These are phyloP conservation scores for Dioszegia crocea DNA, from an alignment of 768 basidiomycete species.

Conservation along the genomic window DNA sequence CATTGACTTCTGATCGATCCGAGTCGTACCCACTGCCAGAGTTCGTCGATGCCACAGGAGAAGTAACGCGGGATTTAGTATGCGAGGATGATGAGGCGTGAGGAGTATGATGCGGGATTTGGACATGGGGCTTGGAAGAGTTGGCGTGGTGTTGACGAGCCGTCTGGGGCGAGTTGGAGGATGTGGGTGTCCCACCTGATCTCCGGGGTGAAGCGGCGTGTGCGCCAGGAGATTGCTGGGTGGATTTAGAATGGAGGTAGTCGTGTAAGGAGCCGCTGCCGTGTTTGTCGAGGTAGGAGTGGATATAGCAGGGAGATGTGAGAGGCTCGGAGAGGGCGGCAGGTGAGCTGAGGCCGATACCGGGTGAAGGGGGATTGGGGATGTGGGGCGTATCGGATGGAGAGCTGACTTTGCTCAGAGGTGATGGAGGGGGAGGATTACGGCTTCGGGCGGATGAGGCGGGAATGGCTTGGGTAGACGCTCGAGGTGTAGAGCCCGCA, in stretches of 20 bases:
- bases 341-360: slow-evolving; percentile 5
- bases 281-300: slow-evolving; percentile 81
- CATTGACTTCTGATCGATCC: slow-evolving; percentile 29
- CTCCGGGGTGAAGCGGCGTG: background rate
- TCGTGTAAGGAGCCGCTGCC: slow-evolving; percentile 63
- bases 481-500: background rate
- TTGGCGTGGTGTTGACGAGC: background rate
- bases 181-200: background rate
- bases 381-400: background rate
- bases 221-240: slow-evolving; percentile 24
- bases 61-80: background rate
- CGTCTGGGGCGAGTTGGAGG: background rate
- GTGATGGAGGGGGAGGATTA: slow-evolving; percentile 35
- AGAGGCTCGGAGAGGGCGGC: background rate
- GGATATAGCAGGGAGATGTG: slow-evolving; percentile 81
- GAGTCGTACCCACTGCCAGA: slow-evolving; percentile 28
- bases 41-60: slow-evolving; percentile 11
- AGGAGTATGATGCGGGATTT: slow-evolving; percentile 3
- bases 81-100: slow-evolving; percentile 4
- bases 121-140: slow-evolving; percentile 12
- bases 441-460: slow-evolving; percentile 15
- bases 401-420: slow-evolving; percentile 27
- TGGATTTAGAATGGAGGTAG: slow-evolving; percentile 57
- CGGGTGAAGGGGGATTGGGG: background rate
- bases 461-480: background rate